Evolutionary conservation across 192 early-diverging fungal species (phyloP).

Genomic region (Coemansia sp.): DNA sequence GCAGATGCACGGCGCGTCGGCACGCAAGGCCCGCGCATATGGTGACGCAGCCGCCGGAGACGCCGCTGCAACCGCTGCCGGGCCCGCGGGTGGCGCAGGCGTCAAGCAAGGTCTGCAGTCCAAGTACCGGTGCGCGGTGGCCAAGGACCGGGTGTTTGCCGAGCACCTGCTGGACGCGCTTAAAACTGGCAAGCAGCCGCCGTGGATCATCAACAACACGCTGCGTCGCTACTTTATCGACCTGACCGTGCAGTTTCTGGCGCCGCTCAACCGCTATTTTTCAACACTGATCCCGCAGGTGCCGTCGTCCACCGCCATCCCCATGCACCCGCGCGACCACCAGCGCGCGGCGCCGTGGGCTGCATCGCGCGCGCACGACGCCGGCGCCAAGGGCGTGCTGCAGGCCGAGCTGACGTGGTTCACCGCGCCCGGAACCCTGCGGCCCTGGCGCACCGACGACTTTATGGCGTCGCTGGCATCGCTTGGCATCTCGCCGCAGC

Average conservation of each 20-base stretch:
- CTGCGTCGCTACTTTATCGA: slow-evolving; percentile 91
- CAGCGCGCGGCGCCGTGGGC: slow-evolving; percentile 1
- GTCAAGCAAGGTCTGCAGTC: slow-evolving; percentile 45
- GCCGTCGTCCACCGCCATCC: slow-evolving; percentile 40
- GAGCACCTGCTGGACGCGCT: slow-evolving; percentile 73
- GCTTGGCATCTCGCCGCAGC: slow-evolving; percentile 53
- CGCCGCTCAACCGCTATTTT: slow-evolving; percentile 94
- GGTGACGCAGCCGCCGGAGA: background rate
- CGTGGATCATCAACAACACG: slow-evolving; percentile 85
- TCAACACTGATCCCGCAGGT: slow-evolving; percentile 78
- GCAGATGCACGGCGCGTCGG: slow-evolving; percentile 40
- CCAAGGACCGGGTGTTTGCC: slow-evolving; percentile 79
- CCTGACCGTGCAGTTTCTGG: slow-evolving; percentile 89
- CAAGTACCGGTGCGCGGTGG: slow-evolving; percentile 73
- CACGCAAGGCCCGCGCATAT: slow-evolving; percentile 15
- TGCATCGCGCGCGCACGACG: background rate
- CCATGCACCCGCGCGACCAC: slow-evolving; percentile 1
- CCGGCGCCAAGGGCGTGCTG: background rate
- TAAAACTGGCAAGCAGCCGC: slow-evolving; percentile 68
- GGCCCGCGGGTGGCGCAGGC: background rate
- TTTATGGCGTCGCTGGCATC: slow-evolving; percentile 50
- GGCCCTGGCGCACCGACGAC: slow-evolving; percentile 51
- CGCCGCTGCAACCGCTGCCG: background rate
- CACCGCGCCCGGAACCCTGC: slow-evolving; percentile 29
- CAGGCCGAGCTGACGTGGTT: slow-evolving; percentile 35